phyloP scores from a whole-genome alignment of 805 yeast species.

The Crinitomyces ghanaensis region DNA sequence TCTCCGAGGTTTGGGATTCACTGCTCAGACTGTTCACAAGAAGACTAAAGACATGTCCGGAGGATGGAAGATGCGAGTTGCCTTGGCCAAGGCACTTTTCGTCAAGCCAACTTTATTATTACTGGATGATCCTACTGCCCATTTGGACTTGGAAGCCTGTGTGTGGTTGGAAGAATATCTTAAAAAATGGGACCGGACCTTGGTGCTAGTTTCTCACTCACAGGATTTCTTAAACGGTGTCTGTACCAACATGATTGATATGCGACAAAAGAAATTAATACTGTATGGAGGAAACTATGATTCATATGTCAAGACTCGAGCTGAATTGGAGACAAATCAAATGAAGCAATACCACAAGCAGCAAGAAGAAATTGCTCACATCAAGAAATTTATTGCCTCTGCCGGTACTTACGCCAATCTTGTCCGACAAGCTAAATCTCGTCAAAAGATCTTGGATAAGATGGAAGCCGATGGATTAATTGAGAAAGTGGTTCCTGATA shows the following conservation, averaged over 20 bases:
- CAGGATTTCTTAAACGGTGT: conserved; percentile 99
- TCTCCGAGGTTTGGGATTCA: conserved; percentile 95
- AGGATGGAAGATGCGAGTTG: conserved; percentile 99
- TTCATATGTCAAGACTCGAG: conserved; percentile 87
- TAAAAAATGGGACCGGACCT: conserved; percentile 84
- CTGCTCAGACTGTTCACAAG: conserved; percentile 72
- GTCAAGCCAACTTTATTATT: conserved; percentile 92
- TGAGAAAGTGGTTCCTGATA: conserved; percentile 85
- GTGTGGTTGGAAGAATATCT: conserved; percentile 99
- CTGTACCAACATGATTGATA: conserved; percentile 94
- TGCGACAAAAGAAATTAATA: conserved; percentile 69
- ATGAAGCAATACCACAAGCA: conserved; percentile 95
- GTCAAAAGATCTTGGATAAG: conserved; percentile 98
- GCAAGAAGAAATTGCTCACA: conserved; percentile 97
- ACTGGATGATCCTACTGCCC: conserved; percentile 98
- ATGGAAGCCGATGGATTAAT: conserved; percentile 98
- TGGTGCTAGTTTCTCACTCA: conserved; percentile 93
- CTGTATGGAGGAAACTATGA: conserved; percentile 98
- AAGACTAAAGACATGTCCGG: conserved; percentile 99
- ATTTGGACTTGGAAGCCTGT: conserved; percentile 98
- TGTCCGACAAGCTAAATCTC: conserved; percentile 97
- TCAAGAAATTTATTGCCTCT: conserved; percentile 96
- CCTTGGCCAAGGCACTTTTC: conserved; percentile 92
- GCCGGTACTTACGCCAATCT: conserved; percentile 99
- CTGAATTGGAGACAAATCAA: conserved; percentile 91